Evolutionary conservation across 495 filamentous ascomycete species (phyloP).

Genomic region (Xylaria grammica): DNA sequence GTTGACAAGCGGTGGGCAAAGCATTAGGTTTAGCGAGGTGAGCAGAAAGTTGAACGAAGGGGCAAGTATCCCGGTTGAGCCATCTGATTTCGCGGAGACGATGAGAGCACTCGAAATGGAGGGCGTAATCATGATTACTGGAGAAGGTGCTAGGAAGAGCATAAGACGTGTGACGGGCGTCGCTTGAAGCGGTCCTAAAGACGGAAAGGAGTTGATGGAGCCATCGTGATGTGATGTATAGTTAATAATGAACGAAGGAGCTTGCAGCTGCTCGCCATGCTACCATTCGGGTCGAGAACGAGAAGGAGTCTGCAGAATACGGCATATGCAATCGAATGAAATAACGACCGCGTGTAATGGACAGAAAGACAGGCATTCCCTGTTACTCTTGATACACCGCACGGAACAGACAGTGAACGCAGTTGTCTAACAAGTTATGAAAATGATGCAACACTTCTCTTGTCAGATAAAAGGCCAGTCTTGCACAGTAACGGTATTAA

Average conservation of each 20-base stretch:
- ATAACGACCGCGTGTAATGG: not conserved
- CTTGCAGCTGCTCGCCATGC: not conserved
- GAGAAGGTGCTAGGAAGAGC: slow-evolving; percentile 81
- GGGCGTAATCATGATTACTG: slow-evolving; percentile 77
- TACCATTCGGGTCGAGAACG: not conserved
- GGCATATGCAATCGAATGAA: slow-evolving; percentile 4
- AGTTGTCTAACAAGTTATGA: not conserved
- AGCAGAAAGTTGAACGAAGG: slow-evolving; percentile 74
- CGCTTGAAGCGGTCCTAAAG: slow-evolving; percentile 31
- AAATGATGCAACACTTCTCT: not conserved
- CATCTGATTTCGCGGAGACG: slow-evolving; percentile 78
- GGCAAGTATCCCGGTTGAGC: slow-evolving; percentile 74
- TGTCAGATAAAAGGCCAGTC: not conserved
- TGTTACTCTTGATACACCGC: not conserved
- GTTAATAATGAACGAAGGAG: not conserved
- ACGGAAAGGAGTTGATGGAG: not conserved
- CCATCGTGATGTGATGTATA: not conserved
- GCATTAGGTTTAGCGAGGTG: slow-evolving; percentile 78
- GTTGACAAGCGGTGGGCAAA: slow-evolving; percentile 67
- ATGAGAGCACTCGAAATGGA: slow-evolving; percentile 82
- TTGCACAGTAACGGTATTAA: not conserved
- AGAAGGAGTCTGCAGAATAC: not conserved
- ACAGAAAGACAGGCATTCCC: not conserved
- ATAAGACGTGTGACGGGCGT: slow-evolving; percentile 74
- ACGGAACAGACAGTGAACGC: not conserved